phyloP scores from a whole-genome alignment of 805 yeast genomes.

The Saturnispora saitoi region DNA sequence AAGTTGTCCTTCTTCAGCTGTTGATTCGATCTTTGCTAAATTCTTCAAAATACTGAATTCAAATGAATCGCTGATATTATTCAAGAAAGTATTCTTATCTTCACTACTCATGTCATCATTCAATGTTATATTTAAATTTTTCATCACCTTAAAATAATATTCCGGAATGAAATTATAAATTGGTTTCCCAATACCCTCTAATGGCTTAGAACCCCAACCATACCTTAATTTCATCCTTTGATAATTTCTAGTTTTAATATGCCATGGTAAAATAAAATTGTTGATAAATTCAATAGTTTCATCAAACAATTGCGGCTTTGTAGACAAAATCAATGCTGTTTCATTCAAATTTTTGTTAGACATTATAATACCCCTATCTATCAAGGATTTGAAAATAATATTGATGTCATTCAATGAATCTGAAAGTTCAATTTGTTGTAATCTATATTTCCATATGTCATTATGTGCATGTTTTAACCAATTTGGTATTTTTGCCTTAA shows the following conservation, averaged over 20 bases:
- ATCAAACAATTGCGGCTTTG: slow-evolving; percentile 14
- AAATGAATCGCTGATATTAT: slow-evolving; percentile 8
- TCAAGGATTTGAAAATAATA: slow-evolving; percentile 15
- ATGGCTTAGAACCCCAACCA: slow-evolving; percentile 10
- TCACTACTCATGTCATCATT: slow-evolving; percentile 9
- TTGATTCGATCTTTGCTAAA: slow-evolving; percentile 2
- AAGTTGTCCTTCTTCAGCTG: background rate
- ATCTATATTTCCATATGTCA: slow-evolving; percentile 26
- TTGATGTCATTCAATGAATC: slow-evolving; percentile 15
- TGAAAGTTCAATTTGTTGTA: slow-evolving; percentile 23
- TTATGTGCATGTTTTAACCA: slow-evolving; percentile 21
- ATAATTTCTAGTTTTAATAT: slow-evolving; percentile 8
- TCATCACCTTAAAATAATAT: slow-evolving; percentile 13
- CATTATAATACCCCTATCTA: slow-evolving; percentile 21
- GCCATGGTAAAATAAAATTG: slow-evolving; percentile 21
- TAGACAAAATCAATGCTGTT: slow-evolving; percentile 21
- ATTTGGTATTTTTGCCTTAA: slow-evolving; percentile 16
- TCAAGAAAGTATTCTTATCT: slow-evolving; percentile 11
- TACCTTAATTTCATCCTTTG: slow-evolving; percentile 11
- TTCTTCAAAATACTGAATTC: slow-evolving; percentile 14
- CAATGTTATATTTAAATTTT: slow-evolving; percentile 13
- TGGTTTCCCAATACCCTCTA: slow-evolving; percentile 7
- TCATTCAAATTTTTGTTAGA: slow-evolving; percentile 22
- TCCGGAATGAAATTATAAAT: slow-evolving; percentile 8
- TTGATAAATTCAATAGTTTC: slow-evolving; percentile 24